Evolutionary conservation across 2,329 filamentous ascomycete species (phyloP).

Genomic region (Biscogniauxia mediterranea): DNA sequence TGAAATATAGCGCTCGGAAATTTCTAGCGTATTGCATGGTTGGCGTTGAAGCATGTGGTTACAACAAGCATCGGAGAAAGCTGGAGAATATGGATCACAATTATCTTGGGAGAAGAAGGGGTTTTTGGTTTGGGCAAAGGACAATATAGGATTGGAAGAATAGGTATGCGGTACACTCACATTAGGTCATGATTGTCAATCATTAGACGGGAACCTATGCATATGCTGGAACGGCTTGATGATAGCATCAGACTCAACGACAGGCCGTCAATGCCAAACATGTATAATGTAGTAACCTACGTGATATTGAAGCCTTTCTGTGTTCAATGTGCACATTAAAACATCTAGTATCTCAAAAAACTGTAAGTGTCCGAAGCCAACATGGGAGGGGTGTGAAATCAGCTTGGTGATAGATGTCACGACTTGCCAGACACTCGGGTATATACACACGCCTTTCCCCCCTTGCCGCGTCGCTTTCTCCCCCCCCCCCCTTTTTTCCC

Average conservation of each 20-base stretch:
- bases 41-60: constrained; percentile 30
- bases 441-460: background rate
- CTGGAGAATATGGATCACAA: constrained; percentile 17
- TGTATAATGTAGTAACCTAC: background rate
- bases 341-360: background rate
- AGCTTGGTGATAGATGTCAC: background rate
- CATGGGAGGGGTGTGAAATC: too few relatives aligned
- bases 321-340: background rate
- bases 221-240: constrained; percentile 16
- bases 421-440: too few relatives aligned
- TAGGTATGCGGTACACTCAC: constrained; percentile 1
- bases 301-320: background rate
- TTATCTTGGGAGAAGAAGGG: constrained; percentile 4
- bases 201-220: constrained; percentile 8
- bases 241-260: constrained; percentile 9
- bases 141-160: constrained; percentile 7
- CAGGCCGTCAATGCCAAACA: constrained; percentile 1
- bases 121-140: constrained; percentile 7
- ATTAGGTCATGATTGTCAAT: constrained; percentile 2
- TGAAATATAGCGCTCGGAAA: constrained; percentile 13
- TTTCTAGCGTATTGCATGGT: constrained; percentile 27
- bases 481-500: background rate
- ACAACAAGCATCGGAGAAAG: constrained; percentile 24
- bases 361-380: too few relatives aligned
- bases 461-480: background rate